Percentiles rank a stretch among this genome's conserved stretches.
phyloP scores from a whole-genome alignment of 2,329 filamentous ascomycete species.

The Colletotrichum abscissum region DNA sequence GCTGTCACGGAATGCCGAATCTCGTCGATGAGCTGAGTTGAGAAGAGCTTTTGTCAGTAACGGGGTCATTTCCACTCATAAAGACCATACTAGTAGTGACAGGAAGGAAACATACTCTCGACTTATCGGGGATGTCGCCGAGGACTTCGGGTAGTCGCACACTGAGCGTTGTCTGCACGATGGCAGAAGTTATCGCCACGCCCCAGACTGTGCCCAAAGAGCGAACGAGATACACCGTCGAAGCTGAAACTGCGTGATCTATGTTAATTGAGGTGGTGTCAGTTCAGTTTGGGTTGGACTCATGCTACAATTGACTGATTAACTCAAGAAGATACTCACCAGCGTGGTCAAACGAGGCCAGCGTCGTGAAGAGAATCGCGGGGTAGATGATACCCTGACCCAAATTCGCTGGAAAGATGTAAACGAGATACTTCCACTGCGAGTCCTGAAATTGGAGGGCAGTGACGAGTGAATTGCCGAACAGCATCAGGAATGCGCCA shows the following conservation, averaged over 20 bases:
- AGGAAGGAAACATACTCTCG: slow-evolving; percentile 57
- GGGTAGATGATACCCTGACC: slow-evolving; percentile 72
- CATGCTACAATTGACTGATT: accelerated
- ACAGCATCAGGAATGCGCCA: slow-evolving; percentile 61
- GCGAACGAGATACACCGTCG: slow-evolving; percentile 72
- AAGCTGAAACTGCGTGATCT: slow-evolving; percentile 73
- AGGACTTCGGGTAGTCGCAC: slow-evolving; percentile 64
- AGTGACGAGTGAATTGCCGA: slow-evolving; percentile 64
- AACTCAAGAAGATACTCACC: slow-evolving; percentile 51
- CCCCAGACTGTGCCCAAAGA: slow-evolving; percentile 74
- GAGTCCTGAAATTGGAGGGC: slow-evolving; percentile 62
- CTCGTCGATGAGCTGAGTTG: slow-evolving; percentile 65
- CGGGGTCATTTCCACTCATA: not conserved
- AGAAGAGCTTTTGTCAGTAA: slow-evolving; percentile 33
- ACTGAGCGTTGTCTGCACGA: slow-evolving; percentile 71
- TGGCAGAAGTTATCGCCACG: slow-evolving; percentile 70
- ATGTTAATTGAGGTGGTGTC: not conserved
- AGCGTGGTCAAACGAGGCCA: slow-evolving; percentile 71
- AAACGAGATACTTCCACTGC: slow-evolving; percentile 65
- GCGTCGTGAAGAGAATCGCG: slow-evolving; percentile 68
- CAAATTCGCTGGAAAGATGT: slow-evolving; percentile 67
- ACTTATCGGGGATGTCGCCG: slow-evolving; percentile 66
- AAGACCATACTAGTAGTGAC: not conserved
- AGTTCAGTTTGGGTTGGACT: not conserved
- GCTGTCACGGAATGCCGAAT: slow-evolving; percentile 71